Conservation (phyloP, 2,329 filamentous ascomycete genomes). For the Daldinia sp. region DNA sequence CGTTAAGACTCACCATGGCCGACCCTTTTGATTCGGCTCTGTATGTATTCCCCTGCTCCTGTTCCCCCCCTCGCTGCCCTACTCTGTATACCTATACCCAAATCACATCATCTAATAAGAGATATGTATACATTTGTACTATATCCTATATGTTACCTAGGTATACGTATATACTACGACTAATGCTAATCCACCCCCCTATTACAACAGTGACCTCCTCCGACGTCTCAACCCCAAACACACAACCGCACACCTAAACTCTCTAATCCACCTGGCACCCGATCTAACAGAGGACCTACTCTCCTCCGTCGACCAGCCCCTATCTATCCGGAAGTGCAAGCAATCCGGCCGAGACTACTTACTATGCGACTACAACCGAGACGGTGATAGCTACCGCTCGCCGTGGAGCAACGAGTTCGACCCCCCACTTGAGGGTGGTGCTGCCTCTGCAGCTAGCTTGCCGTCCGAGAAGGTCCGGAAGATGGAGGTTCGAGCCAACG, state of each 20-base stretch:
- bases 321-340: conserved; percentile 84
- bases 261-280: conserved; percentile 87
- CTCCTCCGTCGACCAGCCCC: conserved; percentile 95
- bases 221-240: conserved; percentile 95
- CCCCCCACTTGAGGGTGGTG: conserved; percentile 74
- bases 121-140: not conserved
- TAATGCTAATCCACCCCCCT: conserved; percentile 16
- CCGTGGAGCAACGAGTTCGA: conserved; percentile 99
- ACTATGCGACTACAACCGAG: conserved; percentile 99
- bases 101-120: not conserved
- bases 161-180: not conserved
- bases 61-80: conserved; percentile 23
- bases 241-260: conserved; percentile 85
- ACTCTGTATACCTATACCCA: conserved; percentile 2
- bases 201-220: conserved; percentile 82
- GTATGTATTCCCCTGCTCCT: conserved; percentile 56
- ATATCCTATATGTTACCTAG: not conserved
- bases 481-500: conserved; percentile 94
- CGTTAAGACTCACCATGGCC: conserved; percentile 49
- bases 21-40: conserved; percentile 80
- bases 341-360: conserved; percentile 94
- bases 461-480: conserved; percentile 90
- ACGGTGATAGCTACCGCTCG: conserved; percentile 95
- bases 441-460: conserved; percentile 79
- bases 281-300: conserved; percentile 97